Percentiles rank a stretch among this genome's conserved stretches.
Evolutionary conservation across 1,284 basidiomycete species (phyloP).

Genomic region (Apiotrichum porosum): DNA sequence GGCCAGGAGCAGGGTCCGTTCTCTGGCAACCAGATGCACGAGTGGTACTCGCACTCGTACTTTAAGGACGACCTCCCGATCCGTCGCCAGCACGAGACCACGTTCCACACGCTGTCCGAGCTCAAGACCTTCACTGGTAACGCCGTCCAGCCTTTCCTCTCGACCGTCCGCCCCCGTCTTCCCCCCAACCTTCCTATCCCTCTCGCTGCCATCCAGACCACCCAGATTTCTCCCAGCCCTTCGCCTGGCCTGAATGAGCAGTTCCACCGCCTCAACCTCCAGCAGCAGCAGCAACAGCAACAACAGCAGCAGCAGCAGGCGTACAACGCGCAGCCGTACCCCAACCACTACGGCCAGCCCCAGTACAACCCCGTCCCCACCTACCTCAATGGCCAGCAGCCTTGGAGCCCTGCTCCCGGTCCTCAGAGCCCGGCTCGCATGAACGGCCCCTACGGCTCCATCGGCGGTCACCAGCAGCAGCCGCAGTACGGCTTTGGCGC

Average conservation of each 20-base stretch:
- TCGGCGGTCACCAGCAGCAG: constrained; percentile 9
- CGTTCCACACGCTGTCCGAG: constrained; percentile 46
- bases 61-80: constrained; percentile 80
- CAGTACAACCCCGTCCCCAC: constrained; percentile 10
- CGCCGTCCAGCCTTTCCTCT: constrained; percentile 44
- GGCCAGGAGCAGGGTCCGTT: constrained; percentile 94
- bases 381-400: constrained; percentile 6
- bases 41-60: constrained; percentile 89
- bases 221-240: constrained; percentile 8
- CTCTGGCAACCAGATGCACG: constrained; percentile 85
- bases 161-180: constrained; percentile 36
- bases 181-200: constrained; percentile 44
- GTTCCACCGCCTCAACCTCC: constrained; percentile 31
- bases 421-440: constrained; percentile 16
- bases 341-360: constrained; percentile 6
- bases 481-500: constrained; percentile 6
- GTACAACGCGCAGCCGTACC: constrained; percentile 2
- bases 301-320: constrained; percentile 2
- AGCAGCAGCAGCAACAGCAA: not conserved
- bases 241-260: constrained; percentile 21
- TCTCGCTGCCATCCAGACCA: constrained; percentile 22
- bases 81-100: constrained; percentile 58
- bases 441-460: constrained; percentile 17
- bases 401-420: constrained; percentile 14
- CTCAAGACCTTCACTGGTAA: constrained; percentile 44